Base-by-base conservation (phyloP, 352 stramenopile genomes). In the Globisporangium radiosum region DNA sequence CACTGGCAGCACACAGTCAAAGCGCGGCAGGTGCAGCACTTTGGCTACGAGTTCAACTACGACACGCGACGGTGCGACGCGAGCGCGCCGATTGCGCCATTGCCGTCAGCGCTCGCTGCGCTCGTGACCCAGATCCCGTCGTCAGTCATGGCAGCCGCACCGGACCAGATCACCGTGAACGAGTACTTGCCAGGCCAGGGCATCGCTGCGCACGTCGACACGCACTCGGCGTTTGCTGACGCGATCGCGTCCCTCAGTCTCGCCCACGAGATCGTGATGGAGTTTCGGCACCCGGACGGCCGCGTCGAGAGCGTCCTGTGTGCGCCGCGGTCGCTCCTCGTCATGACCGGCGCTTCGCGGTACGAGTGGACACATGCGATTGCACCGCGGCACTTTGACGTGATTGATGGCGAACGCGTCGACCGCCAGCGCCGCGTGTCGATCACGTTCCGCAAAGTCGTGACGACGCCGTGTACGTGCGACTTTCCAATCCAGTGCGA, bases 361-460 rank as follows among this genome's bases (percentile, higher is more conserved):
- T 96, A 96, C 71, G 76, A 83, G 38, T 97, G 85, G 82, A 94
- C 88, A 10, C 89, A 97, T 63, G 85, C 78, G 55, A 96, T 97
- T 47, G 72, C 77, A 19, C 83, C 87, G 9, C 77, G 89, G 13
- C 61, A 75, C 10, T 95, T 92, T 60, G 89, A 97, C 70, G 76
- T 94, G 11, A 84, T 96, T 37, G 89, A 95, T 57, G 76, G 77
- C 33, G 65, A 75, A 36, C 71, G 89, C 14, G 72, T 91, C 5
- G 69, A 68, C 37, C 81, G 88, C 47, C 57, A 75, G 48, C 73
- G 87, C 37, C 78, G 85, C 64, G 63, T 96, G 14, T 95, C 83
- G 10, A 80, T 97, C 52, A 97, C 89, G 36, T 95, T 96, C 65
- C 85, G 89, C 43, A 92, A 92, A 56, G 71, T 97, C 11, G 83